A percentile compares a stretch with the other conserved stretches of the same genome.
Conservation (phyloP, 257 asterid genomes). For the Solanum etuberosum region DNA sequence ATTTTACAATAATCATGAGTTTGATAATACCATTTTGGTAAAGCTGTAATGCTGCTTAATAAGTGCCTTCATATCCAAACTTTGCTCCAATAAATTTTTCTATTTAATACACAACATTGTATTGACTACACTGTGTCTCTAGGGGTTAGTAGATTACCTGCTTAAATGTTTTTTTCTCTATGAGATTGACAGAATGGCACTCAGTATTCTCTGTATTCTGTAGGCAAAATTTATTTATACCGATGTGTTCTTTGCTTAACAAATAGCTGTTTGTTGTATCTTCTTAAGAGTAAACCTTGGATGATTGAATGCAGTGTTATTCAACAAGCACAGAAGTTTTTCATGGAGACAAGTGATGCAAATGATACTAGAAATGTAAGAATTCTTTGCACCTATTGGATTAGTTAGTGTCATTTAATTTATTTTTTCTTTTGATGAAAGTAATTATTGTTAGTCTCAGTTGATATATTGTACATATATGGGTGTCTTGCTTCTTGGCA, state of each 20-base stretch:
- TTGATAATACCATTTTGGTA: background rate
- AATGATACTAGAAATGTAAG: conserved; percentile 76
- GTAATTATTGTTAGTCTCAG: background rate
- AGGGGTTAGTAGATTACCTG: background rate
- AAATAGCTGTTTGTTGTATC: background rate
- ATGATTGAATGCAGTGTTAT: conserved; percentile 53
- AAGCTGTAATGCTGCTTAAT: background rate
- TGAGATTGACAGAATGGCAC: background rate
- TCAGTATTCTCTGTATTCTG: background rate
- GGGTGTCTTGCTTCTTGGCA: conserved; percentile 19
- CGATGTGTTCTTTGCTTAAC: background rate
- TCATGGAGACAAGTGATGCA: conserved; percentile 70
- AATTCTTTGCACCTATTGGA: conserved; percentile 8
- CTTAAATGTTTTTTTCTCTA: background rate
- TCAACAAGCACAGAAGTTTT: conserved; percentile 75
- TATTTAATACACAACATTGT: background rate
- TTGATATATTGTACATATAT: background rate
- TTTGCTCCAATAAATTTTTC: background rate
- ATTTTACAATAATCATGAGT: background rate
- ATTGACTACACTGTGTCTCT: background rate
- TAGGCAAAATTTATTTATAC: background rate
- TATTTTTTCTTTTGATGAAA: background rate
- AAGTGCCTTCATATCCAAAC: background rate
- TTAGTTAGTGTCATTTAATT: background rate
- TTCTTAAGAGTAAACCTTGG: background rate